Percentiles rank a stretch among this genome's conserved stretches.
These are phyloP conservation scores for Torulaspora globosa DNA, from an alignment of 1,139 yeast species.

Conservation along the genomic window DNA sequence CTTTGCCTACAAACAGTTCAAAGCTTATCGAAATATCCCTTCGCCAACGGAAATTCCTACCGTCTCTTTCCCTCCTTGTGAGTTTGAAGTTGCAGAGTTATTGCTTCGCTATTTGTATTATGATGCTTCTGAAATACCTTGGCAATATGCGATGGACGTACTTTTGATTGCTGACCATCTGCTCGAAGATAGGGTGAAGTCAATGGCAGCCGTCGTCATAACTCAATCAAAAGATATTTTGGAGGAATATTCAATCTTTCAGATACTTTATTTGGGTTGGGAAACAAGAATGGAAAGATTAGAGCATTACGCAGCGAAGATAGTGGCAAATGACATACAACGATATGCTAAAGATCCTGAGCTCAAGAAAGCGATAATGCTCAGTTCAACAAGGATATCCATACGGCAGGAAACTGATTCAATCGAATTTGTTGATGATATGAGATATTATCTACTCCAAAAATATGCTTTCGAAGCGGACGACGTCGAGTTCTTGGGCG, in stretches of 20 bases:
- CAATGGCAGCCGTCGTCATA: slow-evolving; percentile 59
- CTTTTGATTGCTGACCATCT: slow-evolving; percentile 59
- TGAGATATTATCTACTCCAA: slow-evolving; percentile 53
- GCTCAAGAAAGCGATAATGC: slow-evolving; percentile 41
- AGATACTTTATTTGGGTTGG: slow-evolving; percentile 64
- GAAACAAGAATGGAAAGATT: slow-evolving; percentile 58
- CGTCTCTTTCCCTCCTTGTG: slow-evolving; percentile 41
- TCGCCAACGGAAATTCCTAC: slow-evolving; percentile 33
- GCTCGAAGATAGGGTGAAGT: slow-evolving; percentile 58
- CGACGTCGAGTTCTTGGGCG: slow-evolving; percentile 24
- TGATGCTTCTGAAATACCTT: slow-evolving; percentile 54
- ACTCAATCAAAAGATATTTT: slow-evolving; percentile 40
- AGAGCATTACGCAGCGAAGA: slow-evolving; percentile 59
- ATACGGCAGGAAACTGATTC: slow-evolving; percentile 71
- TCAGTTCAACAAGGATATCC: slow-evolving; percentile 55
- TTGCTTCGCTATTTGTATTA: slow-evolving; percentile 56
- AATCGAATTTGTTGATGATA: slow-evolving; percentile 73
- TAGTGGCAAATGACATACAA: slow-evolving; percentile 51
- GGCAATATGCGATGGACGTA: slow-evolving; percentile 50
- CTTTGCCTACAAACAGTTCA: slow-evolving; percentile 23
- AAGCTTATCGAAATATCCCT: slow-evolving; percentile 14
- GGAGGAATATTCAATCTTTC: slow-evolving; percentile 45
- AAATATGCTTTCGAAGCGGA: slow-evolving; percentile 38
- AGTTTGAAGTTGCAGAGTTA: slow-evolving; percentile 48
- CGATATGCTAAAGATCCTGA: slow-evolving; percentile 39